Evolutionary conservation across 1,284 basidiomycete species (phyloP), one percentile per base, ranked within the genome.

Genomic region (Irpex lacteus): DNA sequence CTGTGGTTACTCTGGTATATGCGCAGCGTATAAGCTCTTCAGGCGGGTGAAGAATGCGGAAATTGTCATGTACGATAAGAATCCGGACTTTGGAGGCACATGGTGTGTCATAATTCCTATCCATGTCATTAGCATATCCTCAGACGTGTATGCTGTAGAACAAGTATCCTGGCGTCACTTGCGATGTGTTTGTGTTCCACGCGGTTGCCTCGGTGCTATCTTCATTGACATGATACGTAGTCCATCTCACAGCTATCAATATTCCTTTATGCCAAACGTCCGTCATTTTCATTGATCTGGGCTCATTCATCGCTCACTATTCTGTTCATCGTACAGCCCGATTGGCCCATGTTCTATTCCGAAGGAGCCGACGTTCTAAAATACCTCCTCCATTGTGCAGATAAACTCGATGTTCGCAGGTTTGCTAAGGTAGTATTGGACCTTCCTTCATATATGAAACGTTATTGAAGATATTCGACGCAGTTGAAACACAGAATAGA

Each of bases 61-160:
- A 37, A 70, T 88, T 6, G 80, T 78, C 1, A 81, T 88, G 13
- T 88, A 86, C 69, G 86, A 88, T 55, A 82, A 83, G 63, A 81
- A 82, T 64, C 74, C 77, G 7, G 83, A 81, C 1, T 74, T 88
- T 32, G 86, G 86, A 18, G 86, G 86, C 3, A 82, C 85, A 1
- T 88, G 86, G 86, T 76, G 60, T 47, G 66, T 70, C 32, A 77
- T 76, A 49, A 72, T 65, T 56, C 78, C 47, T 19, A 15, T 13
- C 7, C 15, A 49, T 15, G 15, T 15, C 44, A 49, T 49, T 15
- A 15, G 18, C 15, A 15, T 49, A 49, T 18, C 54, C 32, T 19
- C 18, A 15, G 21, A 18, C 32, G 15, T 26, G 6, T n/a, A 62
- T 37, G 60, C 19, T 62, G 7, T 52, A 57, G 21, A 62, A 50